Evolutionary conservation across 176 grass and related monocot species (phyloP).

Genomic region (Oryza longistaminata): DNA sequence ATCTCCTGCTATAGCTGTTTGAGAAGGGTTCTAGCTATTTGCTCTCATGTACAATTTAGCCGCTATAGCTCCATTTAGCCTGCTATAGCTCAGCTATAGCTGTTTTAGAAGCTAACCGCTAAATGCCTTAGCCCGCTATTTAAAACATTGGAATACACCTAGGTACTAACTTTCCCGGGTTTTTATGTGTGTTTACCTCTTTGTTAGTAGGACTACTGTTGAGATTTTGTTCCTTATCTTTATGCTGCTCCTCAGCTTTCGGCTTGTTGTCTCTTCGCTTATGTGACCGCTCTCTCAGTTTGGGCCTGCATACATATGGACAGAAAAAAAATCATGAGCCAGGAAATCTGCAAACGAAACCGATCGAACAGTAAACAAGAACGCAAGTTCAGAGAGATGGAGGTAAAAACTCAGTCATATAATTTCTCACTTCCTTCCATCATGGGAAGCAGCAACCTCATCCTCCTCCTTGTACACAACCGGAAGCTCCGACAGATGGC

Average conservation of each 20-base stretch:
- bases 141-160: no score
- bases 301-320: background rate
- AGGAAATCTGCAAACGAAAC: background rate
- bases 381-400: background rate
- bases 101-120: no score
- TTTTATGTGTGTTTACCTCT: conserved; percentile 9
- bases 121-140: no score
- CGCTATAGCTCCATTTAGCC: no score
- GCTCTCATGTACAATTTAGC: no score
- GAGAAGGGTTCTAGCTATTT: no score
- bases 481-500: conserved; percentile 43
- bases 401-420: background rate
- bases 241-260: conserved; percentile 1
- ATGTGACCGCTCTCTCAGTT: conserved; percentile 24
- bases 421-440: conserved; percentile 38
- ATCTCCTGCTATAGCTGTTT: no score
- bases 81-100: no score
- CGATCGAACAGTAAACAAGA: background rate
- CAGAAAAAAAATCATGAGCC: background rate
- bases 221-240: background rate
- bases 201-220: background rate
- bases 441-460: conserved; percentile 13
- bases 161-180: no score
- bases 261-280: conserved; percentile 26
- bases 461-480: conserved; percentile 44